Evolutionary conservation across 1,139 yeast species (phyloP).

Genomic region (Torulaspora globosa): DNA sequence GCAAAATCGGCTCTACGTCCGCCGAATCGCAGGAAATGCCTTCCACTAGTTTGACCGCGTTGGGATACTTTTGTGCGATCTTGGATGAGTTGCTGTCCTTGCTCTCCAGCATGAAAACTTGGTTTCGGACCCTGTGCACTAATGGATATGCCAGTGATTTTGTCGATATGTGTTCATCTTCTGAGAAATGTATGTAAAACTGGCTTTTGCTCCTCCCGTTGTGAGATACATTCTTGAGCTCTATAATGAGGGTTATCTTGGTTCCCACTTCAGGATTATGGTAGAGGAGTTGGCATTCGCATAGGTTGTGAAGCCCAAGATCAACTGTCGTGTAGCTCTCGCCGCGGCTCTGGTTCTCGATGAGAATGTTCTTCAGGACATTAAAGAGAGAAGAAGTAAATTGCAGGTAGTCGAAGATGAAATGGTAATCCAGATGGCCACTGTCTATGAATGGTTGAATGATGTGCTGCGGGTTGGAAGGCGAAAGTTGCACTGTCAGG

Average conservation of each 20-base stretch:
- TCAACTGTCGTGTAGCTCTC: slow-evolving; percentile 20
- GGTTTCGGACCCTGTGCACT: slow-evolving; percentile 31
- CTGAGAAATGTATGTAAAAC: slow-evolving; percentile 32
- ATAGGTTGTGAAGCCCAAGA: slow-evolving; percentile 32
- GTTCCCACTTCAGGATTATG: slow-evolving; percentile 27
- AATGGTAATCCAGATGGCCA: slow-evolving; percentile 32
- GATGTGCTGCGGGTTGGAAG: slow-evolving; percentile 35
- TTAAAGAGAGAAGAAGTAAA: slow-evolving; percentile 36
- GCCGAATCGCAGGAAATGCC: slow-evolving; percentile 34
- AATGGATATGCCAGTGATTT: slow-evolving; percentile 31
- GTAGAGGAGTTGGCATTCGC: slow-evolving; percentile 32
- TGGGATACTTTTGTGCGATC: slow-evolving; percentile 14
- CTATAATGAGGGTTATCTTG: slow-evolving; percentile 31
- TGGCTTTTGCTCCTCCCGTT: slow-evolving; percentile 27
- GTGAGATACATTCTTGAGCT: slow-evolving; percentile 29
- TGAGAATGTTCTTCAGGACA: slow-evolving; percentile 24
- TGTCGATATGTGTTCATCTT: slow-evolving; percentile 30
- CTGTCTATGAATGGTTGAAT: slow-evolving; percentile 35
- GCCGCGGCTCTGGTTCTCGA: slow-evolving; percentile 14
- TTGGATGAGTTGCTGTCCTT: slow-evolving; percentile 13
- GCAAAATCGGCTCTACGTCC: slow-evolving; percentile 28
- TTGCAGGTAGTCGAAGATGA: slow-evolving; percentile 36
- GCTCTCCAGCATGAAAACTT: slow-evolving; percentile 30
- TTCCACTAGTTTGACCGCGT: slow-evolving; percentile 29
- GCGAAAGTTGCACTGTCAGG: slow-evolving; percentile 32